Percentiles rank a stretch among this genome's conserved stretches.
phyloP scores from a whole-genome alignment of 768 basidiomycete species.

The Hysterangium stoloniferum region DNA sequence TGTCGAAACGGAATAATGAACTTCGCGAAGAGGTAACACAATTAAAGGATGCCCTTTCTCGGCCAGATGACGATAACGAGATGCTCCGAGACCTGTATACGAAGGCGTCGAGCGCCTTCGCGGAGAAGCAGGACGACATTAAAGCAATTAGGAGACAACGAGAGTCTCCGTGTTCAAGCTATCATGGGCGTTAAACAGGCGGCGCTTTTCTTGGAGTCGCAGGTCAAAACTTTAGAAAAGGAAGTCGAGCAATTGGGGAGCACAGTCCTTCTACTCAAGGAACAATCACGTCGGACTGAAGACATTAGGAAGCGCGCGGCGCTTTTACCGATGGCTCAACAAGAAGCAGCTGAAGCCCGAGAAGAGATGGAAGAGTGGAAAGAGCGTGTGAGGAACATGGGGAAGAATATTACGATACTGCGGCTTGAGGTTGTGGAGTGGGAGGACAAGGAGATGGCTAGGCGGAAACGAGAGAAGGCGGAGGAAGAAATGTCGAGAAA shows the following conservation, averaged over 20 bases:
- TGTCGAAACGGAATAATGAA: too few relatives aligned
- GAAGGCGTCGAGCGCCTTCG: constrained; percentile 34
- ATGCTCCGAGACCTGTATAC: constrained; percentile 50
- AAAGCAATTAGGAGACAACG: constrained; percentile 42
- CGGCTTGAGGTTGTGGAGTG: constrained; percentile 11
- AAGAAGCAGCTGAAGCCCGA: constrained; percentile 44
- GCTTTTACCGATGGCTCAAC: constrained; percentile 5
- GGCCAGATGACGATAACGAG: constrained; percentile 29
- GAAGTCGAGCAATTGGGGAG: constrained; percentile 41
- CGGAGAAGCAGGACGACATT: constrained; percentile 24
- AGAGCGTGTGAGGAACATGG: constrained; percentile 16
- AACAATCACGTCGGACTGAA: constrained; percentile 52
- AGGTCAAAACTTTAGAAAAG: constrained; percentile 37
- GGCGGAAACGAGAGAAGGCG: constrained; percentile 19
- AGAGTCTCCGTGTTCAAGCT: constrained; percentile 43
- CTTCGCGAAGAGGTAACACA: not conserved
- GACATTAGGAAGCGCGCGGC: constrained; percentile 54
- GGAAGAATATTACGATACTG: constrained; percentile 14
- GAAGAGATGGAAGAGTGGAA: constrained; percentile 22
- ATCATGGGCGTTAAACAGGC: constrained; percentile 45
- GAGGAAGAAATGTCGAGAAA: constrained; percentile 20
- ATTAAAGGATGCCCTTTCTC: not conserved
- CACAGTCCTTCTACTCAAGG: constrained; percentile 41
- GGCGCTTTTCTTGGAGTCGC: constrained; percentile 40
- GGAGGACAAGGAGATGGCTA: constrained; percentile 15